These are phyloP conservation scores for Magnaporthiopsis incrustans DNA, from an alignment of 2,329 filamentous ascomycete genomes.

Conservation along the genomic window DNA sequence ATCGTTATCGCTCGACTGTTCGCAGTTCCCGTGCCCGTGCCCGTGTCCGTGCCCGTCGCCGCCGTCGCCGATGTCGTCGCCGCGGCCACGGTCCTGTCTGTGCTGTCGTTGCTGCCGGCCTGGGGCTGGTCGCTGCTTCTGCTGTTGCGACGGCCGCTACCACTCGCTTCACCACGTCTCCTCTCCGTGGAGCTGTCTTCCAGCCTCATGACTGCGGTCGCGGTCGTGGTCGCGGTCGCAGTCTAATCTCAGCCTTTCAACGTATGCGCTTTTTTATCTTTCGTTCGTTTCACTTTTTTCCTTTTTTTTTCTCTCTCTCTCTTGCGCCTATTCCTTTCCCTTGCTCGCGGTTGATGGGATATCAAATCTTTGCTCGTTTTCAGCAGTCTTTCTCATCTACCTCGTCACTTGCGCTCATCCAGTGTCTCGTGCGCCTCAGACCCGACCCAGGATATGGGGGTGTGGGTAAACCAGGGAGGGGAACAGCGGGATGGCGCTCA, in stretches of 20 bases:
- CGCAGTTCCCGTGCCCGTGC: background rate
- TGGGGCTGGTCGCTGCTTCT: background rate
- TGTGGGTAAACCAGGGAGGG: background rate
- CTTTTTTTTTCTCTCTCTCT: background rate
- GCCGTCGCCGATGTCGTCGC: background rate
- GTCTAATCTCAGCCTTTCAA: background rate
- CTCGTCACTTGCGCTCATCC: background rate
- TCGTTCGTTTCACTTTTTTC: background rate
- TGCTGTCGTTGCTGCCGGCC: background rate
- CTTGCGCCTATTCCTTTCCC: background rate
- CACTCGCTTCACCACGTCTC: background rate
- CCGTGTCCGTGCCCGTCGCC: background rate
- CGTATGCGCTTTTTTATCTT: background rate
- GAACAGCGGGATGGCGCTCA: background rate
- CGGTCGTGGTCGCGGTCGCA: background rate
- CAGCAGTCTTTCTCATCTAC: background rate
- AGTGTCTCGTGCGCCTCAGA: background rate
- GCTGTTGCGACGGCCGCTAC: background rate
- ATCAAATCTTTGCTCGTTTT: background rate
- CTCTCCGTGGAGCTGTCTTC: background rate
- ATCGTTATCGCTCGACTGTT: background rate
- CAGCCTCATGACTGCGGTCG: background rate
- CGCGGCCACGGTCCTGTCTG: background rate
- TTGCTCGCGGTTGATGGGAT: background rate
- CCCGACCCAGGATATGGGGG: too few relatives aligned